Evolutionary conservation across 1,284 basidiomycete species (phyloP), one percentile per base, ranked within the genome.

Genomic region (Boletus semigastroideus): DNA sequence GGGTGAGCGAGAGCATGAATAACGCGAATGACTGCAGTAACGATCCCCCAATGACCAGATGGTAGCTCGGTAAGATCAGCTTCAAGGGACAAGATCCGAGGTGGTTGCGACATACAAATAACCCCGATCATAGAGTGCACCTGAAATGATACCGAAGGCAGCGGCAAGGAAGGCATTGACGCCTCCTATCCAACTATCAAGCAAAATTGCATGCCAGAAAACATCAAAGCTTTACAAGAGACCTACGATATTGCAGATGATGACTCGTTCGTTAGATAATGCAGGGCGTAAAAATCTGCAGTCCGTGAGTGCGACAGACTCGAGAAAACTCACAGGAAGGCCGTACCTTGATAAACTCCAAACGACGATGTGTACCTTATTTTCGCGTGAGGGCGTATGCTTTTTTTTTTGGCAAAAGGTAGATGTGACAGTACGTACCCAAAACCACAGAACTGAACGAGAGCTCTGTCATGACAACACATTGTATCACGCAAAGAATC

Each of bases 301-400:
- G 0, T 37, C 25, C 2, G 25, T 60, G 36, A 49, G 28, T 36
- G 33, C 40, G 31, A 19, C 30, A n/a, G n/a, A 4, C 19, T 42
- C 30, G 19, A 28, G 3, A n/a, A 9, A 28, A 20, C 33, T 20
- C 20, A 7, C 0, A 16, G 6, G 16, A 34, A 17, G 1, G 5
- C 11, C 34, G 33, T 52, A 67, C 78, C 58, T 59, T 67, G 63
- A 53, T 68, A 69, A 27, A 67, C 60, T 2, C 67, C 67, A 45
- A 59, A 67, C 11, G 68, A 57, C 7, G 53, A 0, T 4, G 46
- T 49, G 33, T 69, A 70, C 14, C 68, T 69, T 46, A n/a, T 30
- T 28, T 31, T n/a, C 20, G 8, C 5, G 38, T 55, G 22, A 53
- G 22, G 22, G 1, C 2, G 1, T 19, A 5, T 31, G 16, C 3